phyloP scores from a whole-genome alignment of 805 yeast species.

The Torulaspora microellipsoides region DNA sequence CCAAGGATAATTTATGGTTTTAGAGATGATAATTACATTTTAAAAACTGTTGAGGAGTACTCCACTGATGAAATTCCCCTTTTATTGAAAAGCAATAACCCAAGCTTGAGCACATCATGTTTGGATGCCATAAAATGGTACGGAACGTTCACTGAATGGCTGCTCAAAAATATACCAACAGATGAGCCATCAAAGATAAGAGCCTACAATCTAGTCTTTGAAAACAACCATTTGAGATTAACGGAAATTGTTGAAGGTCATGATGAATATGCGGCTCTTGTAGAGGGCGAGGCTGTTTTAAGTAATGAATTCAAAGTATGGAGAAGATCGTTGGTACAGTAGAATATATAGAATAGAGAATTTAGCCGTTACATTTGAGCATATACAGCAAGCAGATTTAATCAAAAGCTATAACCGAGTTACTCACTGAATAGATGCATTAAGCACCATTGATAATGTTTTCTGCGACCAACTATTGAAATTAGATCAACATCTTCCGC shows the following conservation, averaged over 20 bases:
- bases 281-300: conserved; percentile 40
- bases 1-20: conserved; percentile 81
- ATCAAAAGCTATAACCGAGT: background rate
- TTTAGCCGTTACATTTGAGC: background rate
- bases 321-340: conserved; percentile 37
- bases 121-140: conserved; percentile 80
- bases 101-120: conserved; percentile 54
- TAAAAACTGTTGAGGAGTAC: conserved; percentile 68
- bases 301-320: conserved; percentile 49
- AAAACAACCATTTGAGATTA: conserved; percentile 48
- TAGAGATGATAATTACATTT: conserved; percentile 64
- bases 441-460: conserved; percentile 20
- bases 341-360: background rate
- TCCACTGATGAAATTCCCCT: conserved; percentile 76
- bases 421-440: conserved; percentile 4
- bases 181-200: conserved; percentile 49
- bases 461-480: conserved; percentile 35
- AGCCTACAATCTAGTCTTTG: conserved; percentile 49
- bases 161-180: conserved; percentile 50
- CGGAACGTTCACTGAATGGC: conserved; percentile 80
- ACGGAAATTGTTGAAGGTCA: conserved; percentile 42
- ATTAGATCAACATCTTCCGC: conserved; percentile 43
- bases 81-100: conserved; percentile 46
- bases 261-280: conserved; percentile 35
- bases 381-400: conserved; percentile 1